Base-by-base conservation (phyloP, 75 land plant genomes). In the Cunninghamia lanceolata region DNA sequence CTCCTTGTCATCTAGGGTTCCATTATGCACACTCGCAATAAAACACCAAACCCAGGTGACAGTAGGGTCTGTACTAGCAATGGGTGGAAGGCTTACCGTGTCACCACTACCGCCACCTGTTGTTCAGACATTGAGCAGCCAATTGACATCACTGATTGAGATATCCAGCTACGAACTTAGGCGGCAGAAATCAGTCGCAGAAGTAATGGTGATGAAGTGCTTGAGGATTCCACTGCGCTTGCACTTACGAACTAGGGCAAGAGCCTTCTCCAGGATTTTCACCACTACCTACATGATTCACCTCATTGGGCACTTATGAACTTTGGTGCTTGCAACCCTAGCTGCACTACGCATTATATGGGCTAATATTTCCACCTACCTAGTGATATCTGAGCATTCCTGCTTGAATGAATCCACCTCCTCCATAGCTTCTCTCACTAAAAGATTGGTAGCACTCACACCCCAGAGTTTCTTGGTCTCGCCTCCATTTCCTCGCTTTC, bases 31-130 rank as follows among this genome's bases (percentile, higher is more conserved):
- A 78, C 63, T 76, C 11, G 91, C 89, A 39, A 92, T 86, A 25
- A 76, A 92, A 40, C 89, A 87, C 99, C 99, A 96, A 25, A 96
- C 93, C 89, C 90, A 90, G 36, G 93, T 85, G 38, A 95, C 59
- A 10, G 91, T 95, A 11, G 99, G 97, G 35, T 95, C 97, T 53
- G 89, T 94, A 87, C 93, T 89, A 3, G 95, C 97, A 43, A 95
- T 95, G 19, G 99, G 99, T 0, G 99, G 94, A 9, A 96, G 86
- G 6, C 92, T 86, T 1, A 87, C 88, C 40, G 78, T 84, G 71
- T 83, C 71, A 0, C 85, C 89, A n/a, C 87, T 83, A 36, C 86
- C 85, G 19, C 89, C 87, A 6, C 83, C 76, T 17, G 47, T 85
- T 3, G 39, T 78, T 39, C 85, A 92, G 71, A 95, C 54, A 21